Evolutionary conservation across 148 eudicot species (phyloP).

Genomic region (Linanthus parryae): DNA sequence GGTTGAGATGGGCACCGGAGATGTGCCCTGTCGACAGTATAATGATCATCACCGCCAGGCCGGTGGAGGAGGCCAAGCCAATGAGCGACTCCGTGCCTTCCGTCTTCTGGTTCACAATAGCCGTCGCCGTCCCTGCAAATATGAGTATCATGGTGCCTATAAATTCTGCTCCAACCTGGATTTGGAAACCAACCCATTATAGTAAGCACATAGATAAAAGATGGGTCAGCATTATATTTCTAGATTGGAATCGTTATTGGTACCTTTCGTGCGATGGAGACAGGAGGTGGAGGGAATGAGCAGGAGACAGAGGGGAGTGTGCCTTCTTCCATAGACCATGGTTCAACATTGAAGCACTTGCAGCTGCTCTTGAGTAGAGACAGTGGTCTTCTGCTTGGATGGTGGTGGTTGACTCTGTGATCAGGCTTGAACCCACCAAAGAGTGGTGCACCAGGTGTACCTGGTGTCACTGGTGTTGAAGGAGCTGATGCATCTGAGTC

Average conservation of each 20-base stretch:
- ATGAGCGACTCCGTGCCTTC: slow-evolving; percentile 67
- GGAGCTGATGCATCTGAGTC: slow-evolving; percentile 59
- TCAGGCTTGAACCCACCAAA: slow-evolving; percentile 51
- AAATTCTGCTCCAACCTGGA: slow-evolving; percentile 86
- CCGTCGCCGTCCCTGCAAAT: slow-evolving; percentile 71
- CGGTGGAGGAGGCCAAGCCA: slow-evolving; percentile 67
- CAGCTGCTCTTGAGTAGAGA: slow-evolving; percentile 52
- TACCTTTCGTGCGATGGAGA: slow-evolving; percentile 83
- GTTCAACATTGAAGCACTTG: slow-evolving; percentile 63
- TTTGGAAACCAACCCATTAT: slow-evolving; percentile 14
- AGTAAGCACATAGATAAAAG: no score
- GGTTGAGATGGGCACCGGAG: slow-evolving; percentile 91
- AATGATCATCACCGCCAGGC: slow-evolving; percentile 82
- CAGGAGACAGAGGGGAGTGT: slow-evolving; percentile 64
- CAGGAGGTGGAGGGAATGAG: slow-evolving; percentile 61
- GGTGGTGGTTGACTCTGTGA: slow-evolving; percentile 18
- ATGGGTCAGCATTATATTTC: no score
- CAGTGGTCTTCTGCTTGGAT: slow-evolving; percentile 22
- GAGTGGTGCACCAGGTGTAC: slow-evolving; percentile 76
- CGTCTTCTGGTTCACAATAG: slow-evolving; percentile 77
- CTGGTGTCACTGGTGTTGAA: slow-evolving; percentile 64
- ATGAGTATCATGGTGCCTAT: slow-evolving; percentile 75
- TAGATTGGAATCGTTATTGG: background rate
- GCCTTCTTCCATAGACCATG: slow-evolving; percentile 68
- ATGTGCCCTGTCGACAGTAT: slow-evolving; percentile 85